A percentile compares a stretch with the other conserved stretches of the same genome.
These are phyloP conservation scores for Dactylellina haptotyla DNA, from an alignment of 2,329 filamentous ascomycete genomes.

Conservation along the genomic window DNA sequence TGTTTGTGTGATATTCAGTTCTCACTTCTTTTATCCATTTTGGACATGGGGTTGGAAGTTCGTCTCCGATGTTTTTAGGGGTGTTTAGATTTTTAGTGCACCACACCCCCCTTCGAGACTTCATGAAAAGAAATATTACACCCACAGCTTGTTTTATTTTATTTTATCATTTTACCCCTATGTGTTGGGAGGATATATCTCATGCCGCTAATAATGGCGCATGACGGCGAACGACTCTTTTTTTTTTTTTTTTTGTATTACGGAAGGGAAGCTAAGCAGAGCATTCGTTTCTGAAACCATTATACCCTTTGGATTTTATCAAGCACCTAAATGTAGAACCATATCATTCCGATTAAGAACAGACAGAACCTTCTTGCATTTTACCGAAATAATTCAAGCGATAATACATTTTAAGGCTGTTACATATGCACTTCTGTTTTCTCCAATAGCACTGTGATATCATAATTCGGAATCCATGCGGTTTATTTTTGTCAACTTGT, in stretches of 20 bases:
- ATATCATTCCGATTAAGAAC: background rate
- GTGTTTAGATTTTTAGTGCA: conserved; percentile 27
- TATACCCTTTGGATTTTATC: conserved; percentile 8
- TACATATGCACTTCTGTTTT: no score
- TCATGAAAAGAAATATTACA: conserved; percentile 37
- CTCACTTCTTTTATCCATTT: conserved; percentile 24
- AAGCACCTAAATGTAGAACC: background rate
- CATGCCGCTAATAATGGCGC: conserved; percentile 33
- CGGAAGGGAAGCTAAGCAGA: conserved; percentile 28
- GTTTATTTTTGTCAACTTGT: no score
- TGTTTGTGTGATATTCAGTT: conserved; percentile 38
- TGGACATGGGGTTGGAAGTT: conserved; percentile 15
- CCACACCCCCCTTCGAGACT: conserved; percentile 29
- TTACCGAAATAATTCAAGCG: no score
- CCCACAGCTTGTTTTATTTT: conserved; percentile 46
- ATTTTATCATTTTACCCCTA: conserved; percentile 14
- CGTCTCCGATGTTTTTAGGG: conserved; percentile 41
- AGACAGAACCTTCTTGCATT: background rate
- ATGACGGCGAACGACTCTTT: conserved; percentile 27
- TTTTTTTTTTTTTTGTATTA: conserved; percentile 23
- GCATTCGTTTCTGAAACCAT: conserved; percentile 24
- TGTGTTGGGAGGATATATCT: conserved; percentile 42
- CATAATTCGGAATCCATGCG: no score
- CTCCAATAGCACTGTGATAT: no score
- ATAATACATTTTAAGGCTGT: no score